phyloP scores from a whole-genome alignment of 805 yeast species.

The Starmerella vaccinii region DNA sequence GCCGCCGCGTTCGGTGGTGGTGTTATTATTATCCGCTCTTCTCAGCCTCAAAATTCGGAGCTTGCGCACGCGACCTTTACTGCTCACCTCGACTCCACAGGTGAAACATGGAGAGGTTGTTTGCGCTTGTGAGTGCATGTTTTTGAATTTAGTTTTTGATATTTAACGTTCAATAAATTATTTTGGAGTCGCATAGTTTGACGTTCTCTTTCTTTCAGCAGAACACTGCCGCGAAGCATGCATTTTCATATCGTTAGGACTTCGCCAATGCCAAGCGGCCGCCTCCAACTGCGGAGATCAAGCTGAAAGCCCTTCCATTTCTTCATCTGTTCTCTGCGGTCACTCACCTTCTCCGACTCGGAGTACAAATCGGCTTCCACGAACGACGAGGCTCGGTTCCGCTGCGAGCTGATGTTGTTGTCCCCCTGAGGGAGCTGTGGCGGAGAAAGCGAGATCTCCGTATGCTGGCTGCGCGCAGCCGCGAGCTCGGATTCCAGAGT shows the following conservation, averaged over 20 bases:
- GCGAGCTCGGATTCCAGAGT: constrained; percentile 25
- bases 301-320: constrained; percentile 80
- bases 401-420: not conserved
- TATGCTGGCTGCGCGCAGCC: constrained; percentile 16
- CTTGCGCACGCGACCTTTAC: no score
- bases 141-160: no score
- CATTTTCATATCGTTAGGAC: not conserved
- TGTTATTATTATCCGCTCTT: not conserved
- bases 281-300: constrained; percentile 77
- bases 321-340: constrained; percentile 39
- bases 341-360: constrained; percentile 44
- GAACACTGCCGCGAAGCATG: no score
- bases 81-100: no score
- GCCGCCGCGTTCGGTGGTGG: no score
- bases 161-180: constrained; percentile 26
- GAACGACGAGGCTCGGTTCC: constrained; percentile 24
- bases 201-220: no score
- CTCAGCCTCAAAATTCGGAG: no score
- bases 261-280: constrained; percentile 48
- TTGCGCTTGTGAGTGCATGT: no score
- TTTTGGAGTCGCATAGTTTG: no score
- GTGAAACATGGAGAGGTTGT: no score
- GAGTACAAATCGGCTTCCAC: constrained; percentile 34
- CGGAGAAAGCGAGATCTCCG: constrained; percentile 24
- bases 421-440: constrained; percentile 9